Base-by-base conservation (phyloP, 345 rosid genomes). In the Capsella bursapastoris region DNA sequence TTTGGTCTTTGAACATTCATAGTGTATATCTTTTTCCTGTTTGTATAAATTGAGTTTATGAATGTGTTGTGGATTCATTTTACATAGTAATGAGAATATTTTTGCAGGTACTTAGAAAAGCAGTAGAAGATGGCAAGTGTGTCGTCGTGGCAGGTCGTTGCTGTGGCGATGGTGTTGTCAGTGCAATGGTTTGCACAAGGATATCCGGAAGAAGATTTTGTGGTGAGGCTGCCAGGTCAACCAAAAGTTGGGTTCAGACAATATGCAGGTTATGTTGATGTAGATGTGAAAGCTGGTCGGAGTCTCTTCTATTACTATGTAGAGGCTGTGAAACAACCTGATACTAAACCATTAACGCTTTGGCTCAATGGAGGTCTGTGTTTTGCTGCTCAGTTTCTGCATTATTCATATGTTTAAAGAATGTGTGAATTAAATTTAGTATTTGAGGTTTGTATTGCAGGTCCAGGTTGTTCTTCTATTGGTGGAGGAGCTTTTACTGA, bases 401-500 rank as follows among this genome's bases (percentile, higher is more conserved):
- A 65, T 25, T 22, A 8, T 35, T 25, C 29, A 28, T 44, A 38
- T 12, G 10, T 60, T 58, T 6, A 35, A 58, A 41, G 45, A 12
- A 41, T 41, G 5, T 52, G 35, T 27, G 18, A 55, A 55, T 1
- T 1, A 7, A 1, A 3, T 47, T 6, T n/a, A 3, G n/a, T 6
- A 7, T n/a, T 45, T 37, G 16, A 64, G 47, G 58, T 25, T 64
- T 38, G 52, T 64, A 6, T 64, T 71, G 68, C 86, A 93, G 97
- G 98, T 47, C 97, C 93, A 7, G 97, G 98, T 65, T 93, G 98
- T 79, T 93, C 98, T 18, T 93, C 98, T 11, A 57, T 93, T 50
- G 97, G 97, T 22, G 97, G 98, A 58, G 98, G 97, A 34, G 96
- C 97, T 57, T 89, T 93, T 80, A 90, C 97, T 2, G 97, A 93